Base-by-base conservation (phyloP, 2,329 filamentous ascomycete genomes). In the Geosmithia putterillii region DNA sequence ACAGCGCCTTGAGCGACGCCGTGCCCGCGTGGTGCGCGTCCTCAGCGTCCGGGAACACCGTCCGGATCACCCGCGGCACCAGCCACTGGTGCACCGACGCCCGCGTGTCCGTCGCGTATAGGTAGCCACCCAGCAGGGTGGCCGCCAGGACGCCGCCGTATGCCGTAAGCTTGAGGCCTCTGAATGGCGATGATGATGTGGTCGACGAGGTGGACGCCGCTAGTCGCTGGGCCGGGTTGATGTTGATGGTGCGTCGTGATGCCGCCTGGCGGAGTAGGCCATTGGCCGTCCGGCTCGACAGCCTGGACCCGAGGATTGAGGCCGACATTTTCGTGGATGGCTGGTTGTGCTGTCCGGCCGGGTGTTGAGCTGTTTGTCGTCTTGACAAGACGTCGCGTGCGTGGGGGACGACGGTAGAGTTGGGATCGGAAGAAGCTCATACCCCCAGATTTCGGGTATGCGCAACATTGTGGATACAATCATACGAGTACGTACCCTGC, bases 1-100 rank as follows among this genome's bases (percentile, higher is more conserved):
- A 83, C 17, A 95, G 71, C 1, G 67, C 64, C 63, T 85, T 84
- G 55, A 98, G 67, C 7, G 78, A 70, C 34, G 71, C 65, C 3
- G 86, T 87, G 42, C 86, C 85, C 19, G 73, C 70, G 55, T 94
- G 82, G 59, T 98, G 92, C n/a, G 90, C 92, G 35, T 94, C 87
- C 62, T 98, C 92, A 45, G 83, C 83, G 53, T 92, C 85, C 4
- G 81, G 72, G 59, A 77, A 83, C 45, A 85, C 45, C 42, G 71
- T 63, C 41, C 86, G 80, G 4, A 92, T 57, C 17, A 79, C 56
- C 0, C 74, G 83, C 2, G 84, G 80, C 14, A 82, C 68, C 23
- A 82, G 61, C 61, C 76, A 86, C 53, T 73, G 74, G 60, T 89
- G 83, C 46, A 81, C 56, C 45, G 78, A 82, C 37, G 83, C 79